Evolutionary conservation across 306 rosid species (phyloP), one percentile per base, ranked within the genome.

Genomic region (Betula pendula): DNA sequence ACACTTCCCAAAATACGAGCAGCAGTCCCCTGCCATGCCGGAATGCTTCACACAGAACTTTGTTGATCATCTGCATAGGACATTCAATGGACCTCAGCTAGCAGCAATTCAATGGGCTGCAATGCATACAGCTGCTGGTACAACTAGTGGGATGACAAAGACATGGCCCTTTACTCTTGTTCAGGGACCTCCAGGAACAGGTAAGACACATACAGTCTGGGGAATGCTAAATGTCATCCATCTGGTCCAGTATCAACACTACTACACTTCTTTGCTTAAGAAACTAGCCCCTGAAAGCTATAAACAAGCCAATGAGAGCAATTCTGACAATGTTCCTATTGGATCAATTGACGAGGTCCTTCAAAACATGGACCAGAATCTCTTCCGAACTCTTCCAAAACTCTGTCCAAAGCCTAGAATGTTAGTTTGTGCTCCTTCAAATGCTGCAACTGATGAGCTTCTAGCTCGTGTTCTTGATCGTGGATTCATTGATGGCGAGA

Each of bases 111-210:
- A 95, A 27, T 95, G 99, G 99, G 99, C 99, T 9, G 99, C 99
- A 47, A 91, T 73, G 73, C 99, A 95, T 84, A 95, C 99, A 31
- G 99, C 99, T 77, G 97, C 99, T 65, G 99, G 99, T 82, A 95
- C 97, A 68, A 89, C 90, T 83, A 92, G 97, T 68, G 91, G 92
- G 65, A 75, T 84, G 22, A 72, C 89, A 49, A 95, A 90, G 87
- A 90, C 99, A 9, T 95, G 99, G 99, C 99, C 99, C 29, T 95
- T 95, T 78, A 95, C 99, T 48, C 99, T 95, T 71, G 99, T 95
- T 71, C 99, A 95, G 82, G 99, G 99, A 68, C 99, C 99, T 81
- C 99, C 99, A 8, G 99, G 99, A 69, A 95, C 99, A 53, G 99
- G 99, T 70, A 95, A 95, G 92, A 95, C 99, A 2, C 99, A 95